Percentiles rank a stretch among this genome's conserved stretches.
phyloP scores from a whole-genome alignment of 768 basidiomycete genomes.

The Boletus tomentosulus region DNA sequence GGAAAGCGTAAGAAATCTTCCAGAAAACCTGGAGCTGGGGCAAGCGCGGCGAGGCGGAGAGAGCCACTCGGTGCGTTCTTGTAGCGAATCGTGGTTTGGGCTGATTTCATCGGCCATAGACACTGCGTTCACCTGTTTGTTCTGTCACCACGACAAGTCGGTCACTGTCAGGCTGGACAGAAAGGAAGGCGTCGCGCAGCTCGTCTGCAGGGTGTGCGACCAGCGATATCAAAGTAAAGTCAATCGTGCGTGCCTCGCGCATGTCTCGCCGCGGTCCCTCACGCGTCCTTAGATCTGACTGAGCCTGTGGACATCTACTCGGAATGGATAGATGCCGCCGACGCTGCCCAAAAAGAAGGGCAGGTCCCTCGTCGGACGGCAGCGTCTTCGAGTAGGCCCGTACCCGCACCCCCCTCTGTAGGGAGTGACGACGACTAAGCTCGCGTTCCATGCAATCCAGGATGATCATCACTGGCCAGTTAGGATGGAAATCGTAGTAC shows the following conservation, averaged over 20 bases:
- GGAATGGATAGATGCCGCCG: slow-evolving; percentile 88
- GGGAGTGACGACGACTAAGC: slow-evolving; percentile 51
- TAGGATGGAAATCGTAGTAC: neutral
- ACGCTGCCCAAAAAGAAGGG: slow-evolving; percentile 70
- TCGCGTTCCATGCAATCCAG: neutral
- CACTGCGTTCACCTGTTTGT: slow-evolving; percentile 80
- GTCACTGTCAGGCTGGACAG: slow-evolving; percentile 81
- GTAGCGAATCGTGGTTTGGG: neutral
- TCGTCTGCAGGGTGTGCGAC: slow-evolving; percentile 81
- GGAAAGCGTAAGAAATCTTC: slow-evolving; percentile 91
- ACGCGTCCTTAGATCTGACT: slow-evolving; percentile 62
- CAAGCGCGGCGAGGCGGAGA: slow-evolving; percentile 58
- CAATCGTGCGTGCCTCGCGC: slow-evolving; percentile 57
- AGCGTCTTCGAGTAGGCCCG: slow-evolving; percentile 45
- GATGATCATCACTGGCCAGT: too few species aligned
- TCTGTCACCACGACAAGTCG: slow-evolving; percentile 88
- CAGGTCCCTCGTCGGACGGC: slow-evolving; percentile 48
- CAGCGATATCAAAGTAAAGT: slow-evolving; percentile 86
- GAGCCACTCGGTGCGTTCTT: slow-evolving; percentile 61
- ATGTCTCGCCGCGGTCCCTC: slow-evolving; percentile 8
- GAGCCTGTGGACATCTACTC: slow-evolving; percentile 89
- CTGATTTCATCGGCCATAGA: slow-evolving; percentile 41
- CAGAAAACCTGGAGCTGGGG: slow-evolving; percentile 61
- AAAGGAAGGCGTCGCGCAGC: slow-evolving; percentile 78
- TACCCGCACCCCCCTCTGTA: slow-evolving; percentile 32